These are phyloP conservation scores for Daucus carota DNA, from an alignment of 129 eudicot genomes.

Conservation along the genomic window DNA sequence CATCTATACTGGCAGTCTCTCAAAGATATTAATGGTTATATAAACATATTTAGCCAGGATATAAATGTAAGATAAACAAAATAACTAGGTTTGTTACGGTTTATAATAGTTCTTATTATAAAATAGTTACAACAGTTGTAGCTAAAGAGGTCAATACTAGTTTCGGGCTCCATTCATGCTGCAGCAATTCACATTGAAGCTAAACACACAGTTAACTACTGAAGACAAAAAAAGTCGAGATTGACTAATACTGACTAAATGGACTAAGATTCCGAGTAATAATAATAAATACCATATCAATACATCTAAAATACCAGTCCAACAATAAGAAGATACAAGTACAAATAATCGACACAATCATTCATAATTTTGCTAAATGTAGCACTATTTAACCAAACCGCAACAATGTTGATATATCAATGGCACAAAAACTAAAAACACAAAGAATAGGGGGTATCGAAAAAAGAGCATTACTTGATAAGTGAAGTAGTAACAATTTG, in stretches of 20 bases:
- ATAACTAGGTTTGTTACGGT: not conserved
- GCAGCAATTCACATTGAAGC: not conserved
- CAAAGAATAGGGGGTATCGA: not conserved
- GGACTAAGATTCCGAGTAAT: not conserved
- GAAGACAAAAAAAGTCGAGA: not conserved
- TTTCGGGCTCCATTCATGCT: not conserved
- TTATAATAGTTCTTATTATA: not conserved
- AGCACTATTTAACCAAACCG: not conserved
- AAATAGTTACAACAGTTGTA: not conserved
- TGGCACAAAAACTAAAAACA: not conserved
- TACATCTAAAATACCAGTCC: not conserved
- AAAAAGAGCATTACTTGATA: conserved; percentile 45
- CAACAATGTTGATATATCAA: not conserved
- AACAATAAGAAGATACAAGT: not conserved
- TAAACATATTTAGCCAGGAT: too few relatives aligned
- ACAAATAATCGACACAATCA: too few relatives aligned
- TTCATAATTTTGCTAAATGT: too few relatives aligned
- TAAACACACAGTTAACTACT: not conserved
- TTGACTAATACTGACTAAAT: not conserved
- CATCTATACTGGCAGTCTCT: not conserved
- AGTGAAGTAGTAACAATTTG: conserved; percentile 59
- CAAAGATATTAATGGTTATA: not conserved
- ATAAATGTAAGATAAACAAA: not conserved
- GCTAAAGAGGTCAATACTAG: not conserved
- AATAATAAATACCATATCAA: not conserved